Evolutionary conservation across 2,329 filamentous ascomycete genomes (phyloP).

Genomic region (Aspergillus persii): DNA sequence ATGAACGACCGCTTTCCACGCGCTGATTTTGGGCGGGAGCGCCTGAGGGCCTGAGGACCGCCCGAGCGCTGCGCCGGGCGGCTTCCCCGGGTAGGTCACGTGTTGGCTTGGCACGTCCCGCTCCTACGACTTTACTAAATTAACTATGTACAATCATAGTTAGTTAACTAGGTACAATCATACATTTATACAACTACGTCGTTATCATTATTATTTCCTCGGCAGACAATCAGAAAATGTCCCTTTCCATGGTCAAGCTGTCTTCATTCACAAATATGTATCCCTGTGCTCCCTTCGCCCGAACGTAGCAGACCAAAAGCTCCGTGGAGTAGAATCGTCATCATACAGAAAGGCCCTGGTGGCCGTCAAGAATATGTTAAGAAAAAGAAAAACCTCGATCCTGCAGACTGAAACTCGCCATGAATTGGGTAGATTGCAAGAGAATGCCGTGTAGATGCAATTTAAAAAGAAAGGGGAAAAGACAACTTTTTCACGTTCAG

Average conservation of each 20-base stretch:
- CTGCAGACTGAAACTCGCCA: slow-evolving; percentile 1
- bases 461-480: slow-evolving; percentile 1
- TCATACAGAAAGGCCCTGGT: neutral
- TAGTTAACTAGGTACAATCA: neutral
- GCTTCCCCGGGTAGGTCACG: neutral
- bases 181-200: neutral
- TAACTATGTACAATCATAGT: too few species aligned
- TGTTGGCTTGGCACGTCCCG: neutral
- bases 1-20: slow-evolving; percentile 41
- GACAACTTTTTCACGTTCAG: neutral
- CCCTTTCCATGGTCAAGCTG: neutral
- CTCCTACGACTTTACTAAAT: too few species aligned
- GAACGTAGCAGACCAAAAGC: neutral
- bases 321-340: neutral
- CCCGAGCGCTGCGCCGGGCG: neutral
- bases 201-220: neutral
- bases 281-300: neutral
- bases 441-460: neutral
- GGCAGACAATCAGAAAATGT: neutral
- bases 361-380: neutral
- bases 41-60: too few species aligned
- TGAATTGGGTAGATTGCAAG: neutral
- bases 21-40: slow-evolving; percentile 19
- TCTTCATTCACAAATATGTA: neutral
- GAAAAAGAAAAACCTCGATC: neutral